Evolutionary conservation across 2,329 filamentous ascomycete species (phyloP).

Genomic region (Trichoderma harzianum): DNA sequence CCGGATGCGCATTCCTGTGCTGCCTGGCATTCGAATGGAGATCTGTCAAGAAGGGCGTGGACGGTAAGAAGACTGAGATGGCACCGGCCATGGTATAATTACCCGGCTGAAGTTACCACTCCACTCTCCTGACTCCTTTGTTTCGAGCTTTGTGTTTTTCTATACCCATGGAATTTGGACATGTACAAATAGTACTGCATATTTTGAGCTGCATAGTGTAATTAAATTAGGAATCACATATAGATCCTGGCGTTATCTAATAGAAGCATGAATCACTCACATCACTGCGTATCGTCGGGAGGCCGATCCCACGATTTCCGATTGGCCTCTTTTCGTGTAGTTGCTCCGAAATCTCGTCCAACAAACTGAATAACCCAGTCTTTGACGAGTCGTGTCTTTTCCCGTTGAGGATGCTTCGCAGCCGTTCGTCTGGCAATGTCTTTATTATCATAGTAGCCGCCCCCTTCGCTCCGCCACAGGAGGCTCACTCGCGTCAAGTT

Average conservation of each 20-base stretch:
- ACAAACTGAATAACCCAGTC: slow-evolving; percentile 76
- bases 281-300: slow-evolving; percentile 41
- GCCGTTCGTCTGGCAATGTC: slow-evolving; percentile 40
- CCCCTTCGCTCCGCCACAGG: slow-evolving; percentile 51
- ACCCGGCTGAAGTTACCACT: neutral
- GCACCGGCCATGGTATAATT: neutral
- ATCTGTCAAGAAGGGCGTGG: slow-evolving; percentile 47
- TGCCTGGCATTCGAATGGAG: slow-evolving; percentile 48
- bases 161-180: neutral
- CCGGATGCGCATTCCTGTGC: slow-evolving; percentile 43
- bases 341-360: slow-evolving; percentile 32
- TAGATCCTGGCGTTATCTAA: neutral
- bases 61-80: slow-evolving; percentile 28
- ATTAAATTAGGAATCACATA: neutral
- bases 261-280: neutral
- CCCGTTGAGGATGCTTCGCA: slow-evolving; percentile 48
- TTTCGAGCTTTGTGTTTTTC: slow-evolving; percentile 8
- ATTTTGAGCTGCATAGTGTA: neutral
- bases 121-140: neutral
- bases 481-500: slow-evolving; percentile 68
- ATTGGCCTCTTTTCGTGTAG: slow-evolving; percentile 16
- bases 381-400: slow-evolving; percentile 64
- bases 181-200: neutral
- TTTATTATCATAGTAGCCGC: slow-evolving; percentile 54
- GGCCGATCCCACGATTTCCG: slow-evolving; percentile 38